Percentiles rank a stretch among this genome's conserved stretches.
phyloP scores from a whole-genome alignment of 805 yeast species.

The Sungouiella thailandica region DNA sequence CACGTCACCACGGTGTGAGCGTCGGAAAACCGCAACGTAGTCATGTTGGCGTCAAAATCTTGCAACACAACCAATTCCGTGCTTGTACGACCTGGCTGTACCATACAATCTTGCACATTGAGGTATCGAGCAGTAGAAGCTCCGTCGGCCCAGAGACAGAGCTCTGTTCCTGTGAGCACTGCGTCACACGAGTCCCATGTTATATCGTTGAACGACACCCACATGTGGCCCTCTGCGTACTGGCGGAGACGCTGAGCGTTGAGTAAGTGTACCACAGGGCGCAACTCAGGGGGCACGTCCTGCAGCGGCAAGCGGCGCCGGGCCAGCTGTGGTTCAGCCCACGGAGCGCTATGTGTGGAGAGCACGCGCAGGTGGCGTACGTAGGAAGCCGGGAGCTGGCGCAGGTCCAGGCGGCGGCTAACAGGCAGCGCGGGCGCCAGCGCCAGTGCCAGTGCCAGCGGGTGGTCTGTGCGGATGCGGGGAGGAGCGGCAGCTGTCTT shows the following conservation, averaged over 20 bases:
- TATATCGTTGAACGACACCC: too few relatives aligned
- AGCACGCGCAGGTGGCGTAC: conserved; percentile 15
- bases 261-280: conserved; percentile 67
- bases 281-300: conserved; percentile 54
- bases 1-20: conserved; percentile 25
- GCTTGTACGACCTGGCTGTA: conserved; percentile 15
- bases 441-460: too few relatives aligned
- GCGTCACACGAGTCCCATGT: too few relatives aligned
- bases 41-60: conserved; percentile 24
- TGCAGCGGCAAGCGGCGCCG: conserved; percentile 15
- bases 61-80: conserved; percentile 24
- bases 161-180: conserved; percentile 49
- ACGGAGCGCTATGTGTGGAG: too few relatives aligned
- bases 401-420: conserved; percentile 8
- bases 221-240: conserved; percentile 54
- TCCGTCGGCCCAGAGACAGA: conserved; percentile 42
- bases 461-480: background rate
- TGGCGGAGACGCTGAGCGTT: conserved; percentile 65
- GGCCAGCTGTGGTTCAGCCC: conserved; percentile 9
- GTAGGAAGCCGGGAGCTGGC: conserved; percentile 12
- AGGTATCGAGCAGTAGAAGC: conserved; percentile 47
- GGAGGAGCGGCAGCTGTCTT: background rate
- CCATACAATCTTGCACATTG: conserved; percentile 43
- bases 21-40: conserved; percentile 21
- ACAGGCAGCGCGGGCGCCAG: conserved; percentile 10